These are phyloP conservation scores for Podaxis rugospora DNA, from an alignment of 768 basidiomycete species.

Conservation along the genomic window DNA sequence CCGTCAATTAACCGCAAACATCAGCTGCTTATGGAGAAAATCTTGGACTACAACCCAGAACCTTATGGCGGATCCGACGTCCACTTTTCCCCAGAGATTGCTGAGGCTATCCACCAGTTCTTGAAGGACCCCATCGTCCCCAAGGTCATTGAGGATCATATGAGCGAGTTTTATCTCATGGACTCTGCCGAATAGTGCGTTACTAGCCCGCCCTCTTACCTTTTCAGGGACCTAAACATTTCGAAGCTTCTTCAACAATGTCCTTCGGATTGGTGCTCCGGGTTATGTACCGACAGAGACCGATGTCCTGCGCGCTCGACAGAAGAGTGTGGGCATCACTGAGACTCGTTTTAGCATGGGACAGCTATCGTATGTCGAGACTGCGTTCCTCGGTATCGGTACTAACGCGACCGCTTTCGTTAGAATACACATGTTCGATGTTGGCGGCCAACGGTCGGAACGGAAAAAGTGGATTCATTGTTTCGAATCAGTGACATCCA, in stretches of 20 bases:
- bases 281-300: constrained; percentile 84
- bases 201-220: background rate
- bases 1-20: background rate
- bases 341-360: constrained; percentile 83
- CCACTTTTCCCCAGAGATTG: constrained; percentile 57
- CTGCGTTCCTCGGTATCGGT: background rate
- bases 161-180: constrained; percentile 87
- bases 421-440: constrained; percentile 71
- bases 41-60: constrained; percentile 55
- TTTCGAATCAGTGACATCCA: constrained; percentile 57
- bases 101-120: constrained; percentile 61
- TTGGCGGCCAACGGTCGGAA: constrained; percentile 76
- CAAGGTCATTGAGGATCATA: constrained; percentile 50
- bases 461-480: constrained; percentile 80
- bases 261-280: constrained; percentile 74
- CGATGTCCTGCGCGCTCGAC: constrained; percentile 84
- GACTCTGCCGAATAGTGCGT: constrained; percentile 89
- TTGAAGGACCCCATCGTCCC: constrained; percentile 68
- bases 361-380: constrained; percentile 45
- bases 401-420: background rate
- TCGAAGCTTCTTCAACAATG: constrained; percentile 78
- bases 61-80: constrained; percentile 31
- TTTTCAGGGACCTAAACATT: background rate
- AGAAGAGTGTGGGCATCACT: constrained; percentile 86
- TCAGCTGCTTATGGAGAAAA: constrained; percentile 47